Evolutionary conservation across 805 yeast species (phyloP).

Genomic region (Starmerella floricola): DNA sequence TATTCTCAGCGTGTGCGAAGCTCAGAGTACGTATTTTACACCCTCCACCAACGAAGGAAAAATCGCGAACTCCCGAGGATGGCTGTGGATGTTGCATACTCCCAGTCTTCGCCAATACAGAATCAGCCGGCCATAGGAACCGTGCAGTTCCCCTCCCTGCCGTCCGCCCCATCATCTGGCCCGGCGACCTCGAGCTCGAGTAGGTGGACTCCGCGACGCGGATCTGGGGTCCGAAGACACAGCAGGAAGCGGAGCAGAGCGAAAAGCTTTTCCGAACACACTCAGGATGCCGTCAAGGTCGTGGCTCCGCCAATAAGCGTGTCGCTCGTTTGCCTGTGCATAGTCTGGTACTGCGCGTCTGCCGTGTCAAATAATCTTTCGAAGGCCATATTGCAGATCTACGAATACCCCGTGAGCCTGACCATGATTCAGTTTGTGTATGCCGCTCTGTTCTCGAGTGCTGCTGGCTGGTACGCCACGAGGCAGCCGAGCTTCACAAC

Average conservation of each 20-base stretch:
- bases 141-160: conserved; percentile 13
- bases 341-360: conserved; percentile 67
- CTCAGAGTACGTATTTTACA: too few species aligned
- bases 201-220: conserved; percentile 13
- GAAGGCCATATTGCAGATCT: conserved; percentile 57
- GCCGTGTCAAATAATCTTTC: conserved; percentile 74
- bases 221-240: conserved; percentile 4
- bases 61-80: neutral
- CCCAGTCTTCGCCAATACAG: neutral
- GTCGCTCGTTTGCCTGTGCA: conserved; percentile 46
- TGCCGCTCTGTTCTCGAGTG: conserved; percentile 45
- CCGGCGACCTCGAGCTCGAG: neutral
- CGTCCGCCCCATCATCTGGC: conserved; percentile 7
- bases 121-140: neutral
- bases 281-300: conserved; percentile 30
- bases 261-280: conserved; percentile 20
- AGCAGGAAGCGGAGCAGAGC: conserved; percentile 18
- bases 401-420: conserved; percentile 73
- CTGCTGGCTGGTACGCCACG: conserved; percentile 34
- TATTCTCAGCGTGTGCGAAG: too few species aligned
- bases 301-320: conserved; percentile 35
- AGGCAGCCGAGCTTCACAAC: conserved; percentile 25
- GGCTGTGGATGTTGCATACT: conserved; percentile 1
- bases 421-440: conserved; percentile 77
- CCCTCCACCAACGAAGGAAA: too few species aligned